Evolutionary conservation across 2,329 filamentous ascomycete species (phyloP).

Genomic region (Alternaria triticina): DNA sequence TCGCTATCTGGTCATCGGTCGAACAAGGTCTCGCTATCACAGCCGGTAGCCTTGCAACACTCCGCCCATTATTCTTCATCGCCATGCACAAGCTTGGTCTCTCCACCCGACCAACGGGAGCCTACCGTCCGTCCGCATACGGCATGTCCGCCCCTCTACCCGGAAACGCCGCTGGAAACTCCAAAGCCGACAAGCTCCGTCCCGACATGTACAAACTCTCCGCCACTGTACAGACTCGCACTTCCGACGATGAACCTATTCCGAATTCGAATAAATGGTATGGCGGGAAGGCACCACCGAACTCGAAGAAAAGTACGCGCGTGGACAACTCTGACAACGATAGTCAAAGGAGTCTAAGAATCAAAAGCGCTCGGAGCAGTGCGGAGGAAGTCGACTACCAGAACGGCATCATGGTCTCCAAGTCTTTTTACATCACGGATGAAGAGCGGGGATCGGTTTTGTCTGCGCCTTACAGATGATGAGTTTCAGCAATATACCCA

Average conservation of each 20-base stretch:
- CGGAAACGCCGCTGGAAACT: slow-evolving; percentile 5
- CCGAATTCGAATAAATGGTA: slow-evolving; percentile 6
- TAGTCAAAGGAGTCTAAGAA: slow-evolving; percentile 32
- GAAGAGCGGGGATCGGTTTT: slow-evolving; percentile 24
- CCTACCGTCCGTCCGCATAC: slow-evolving; percentile 29
- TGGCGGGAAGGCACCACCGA: slow-evolving; percentile 10
- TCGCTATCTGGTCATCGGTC: slow-evolving; percentile 46
- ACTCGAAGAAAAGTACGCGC: slow-evolving; percentile 15
- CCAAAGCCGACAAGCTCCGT: slow-evolving; percentile 23
- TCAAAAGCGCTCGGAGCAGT: slow-evolving; percentile 24
- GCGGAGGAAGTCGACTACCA: slow-evolving; percentile 29
- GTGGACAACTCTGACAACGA: slow-evolving; percentile 24
- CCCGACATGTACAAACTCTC: slow-evolving; percentile 32
- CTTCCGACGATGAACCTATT: slow-evolving; percentile 18
- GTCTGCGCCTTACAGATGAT: slow-evolving; percentile 10
- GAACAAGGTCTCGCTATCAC: slow-evolving; percentile 49
- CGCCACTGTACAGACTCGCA: slow-evolving; percentile 21
- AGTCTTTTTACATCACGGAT: slow-evolving; percentile 40
- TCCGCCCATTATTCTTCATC: slow-evolving; percentile 43
- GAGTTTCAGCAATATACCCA: not conserved
- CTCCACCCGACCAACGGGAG: slow-evolving; percentile 23
- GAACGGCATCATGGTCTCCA: slow-evolving; percentile 37
- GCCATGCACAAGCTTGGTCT: slow-evolving; percentile 34
- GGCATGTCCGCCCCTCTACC: slow-evolving; percentile 22
- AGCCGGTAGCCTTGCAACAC: slow-evolving; percentile 44